phyloP scores from a whole-genome alignment of 805 yeast species.

The Candida rishiriensis region DNA sequence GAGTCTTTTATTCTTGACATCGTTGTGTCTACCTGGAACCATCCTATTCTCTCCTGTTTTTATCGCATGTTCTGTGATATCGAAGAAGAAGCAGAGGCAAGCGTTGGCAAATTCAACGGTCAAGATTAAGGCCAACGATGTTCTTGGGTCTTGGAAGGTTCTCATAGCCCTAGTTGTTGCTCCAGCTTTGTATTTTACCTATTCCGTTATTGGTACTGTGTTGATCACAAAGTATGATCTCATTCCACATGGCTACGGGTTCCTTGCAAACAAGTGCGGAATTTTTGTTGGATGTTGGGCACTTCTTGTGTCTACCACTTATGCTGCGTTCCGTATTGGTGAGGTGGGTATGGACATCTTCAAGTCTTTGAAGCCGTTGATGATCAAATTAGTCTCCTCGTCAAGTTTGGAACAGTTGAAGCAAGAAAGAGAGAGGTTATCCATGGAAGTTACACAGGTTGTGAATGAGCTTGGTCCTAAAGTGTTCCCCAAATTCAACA shows the following conservation, averaged over 20 bases:
- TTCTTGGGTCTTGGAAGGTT: constrained; percentile 94
- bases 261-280: constrained; percentile 9
- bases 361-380: constrained; percentile 78
- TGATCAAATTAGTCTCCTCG: constrained; percentile 47
- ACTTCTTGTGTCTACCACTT: constrained; percentile 68
- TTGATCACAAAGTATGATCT: constrained; percentile 17
- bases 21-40: constrained; percentile 81
- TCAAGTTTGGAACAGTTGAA: constrained; percentile 56
- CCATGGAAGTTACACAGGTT: constrained; percentile 70
- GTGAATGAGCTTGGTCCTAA: constrained; percentile 82
- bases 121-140: constrained; percentile 86
- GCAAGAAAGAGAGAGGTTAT: constrained; percentile 54
- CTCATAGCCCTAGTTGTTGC: constrained; percentile 83
- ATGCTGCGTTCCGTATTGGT: constrained; percentile 83
- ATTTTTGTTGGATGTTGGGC: constrained; percentile 52
- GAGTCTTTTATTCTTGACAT: constrained; percentile 48
- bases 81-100: constrained; percentile 62
- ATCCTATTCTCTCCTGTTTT: constrained; percentile 86
- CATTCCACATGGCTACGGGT: constrained; percentile 10
- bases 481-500: constrained; percentile 71
- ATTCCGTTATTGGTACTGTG: constrained; percentile 56
- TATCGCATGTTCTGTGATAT: constrained; percentile 64
- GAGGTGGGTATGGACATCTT: constrained; percentile 90
- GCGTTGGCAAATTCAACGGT: constrained; percentile 87
- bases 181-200: constrained; percentile 75